Conservation (phyloP, 2,329 filamentous ascomycete genomes). For the Furcasterigmium furcatum region DNA sequence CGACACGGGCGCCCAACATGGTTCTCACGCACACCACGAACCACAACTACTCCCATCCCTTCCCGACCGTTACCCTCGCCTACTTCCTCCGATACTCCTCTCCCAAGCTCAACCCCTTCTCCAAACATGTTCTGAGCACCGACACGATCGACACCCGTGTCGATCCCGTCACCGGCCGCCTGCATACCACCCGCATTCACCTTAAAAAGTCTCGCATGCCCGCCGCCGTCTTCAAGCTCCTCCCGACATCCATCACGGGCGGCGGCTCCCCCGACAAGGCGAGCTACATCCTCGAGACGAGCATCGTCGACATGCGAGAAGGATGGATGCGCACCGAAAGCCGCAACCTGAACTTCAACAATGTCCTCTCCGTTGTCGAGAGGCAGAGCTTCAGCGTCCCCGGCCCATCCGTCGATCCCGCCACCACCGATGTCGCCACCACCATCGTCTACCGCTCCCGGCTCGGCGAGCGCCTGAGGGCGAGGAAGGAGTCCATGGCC, state of each 20-base stretch:
- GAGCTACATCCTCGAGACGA: constrained; percentile 77
- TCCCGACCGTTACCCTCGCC: constrained; percentile 81
- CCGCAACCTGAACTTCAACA: constrained; percentile 78
- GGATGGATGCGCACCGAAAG: constrained; percentile 83
- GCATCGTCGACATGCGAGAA: constrained; percentile 73
- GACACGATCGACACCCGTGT: constrained; percentile 75
- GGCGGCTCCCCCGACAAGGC: constrained; percentile 62
- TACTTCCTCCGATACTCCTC: constrained; percentile 85
- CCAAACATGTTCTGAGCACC: constrained; percentile 76
- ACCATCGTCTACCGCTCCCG: constrained; percentile 70
- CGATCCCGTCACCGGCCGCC: constrained; percentile 69
- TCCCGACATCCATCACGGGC: constrained; percentile 68
- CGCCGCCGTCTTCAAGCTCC: constrained; percentile 68
- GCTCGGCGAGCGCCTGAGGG: constrained; percentile 65
- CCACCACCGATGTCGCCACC: constrained; percentile 66
- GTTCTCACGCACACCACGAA: constrained; percentile 63
- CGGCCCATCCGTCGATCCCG: constrained; percentile 22
- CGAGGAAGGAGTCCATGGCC: constrained; percentile 42
- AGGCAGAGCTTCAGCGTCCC: constrained; percentile 63
- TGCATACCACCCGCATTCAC: constrained; percentile 77
- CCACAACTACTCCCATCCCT: constrained; percentile 76
- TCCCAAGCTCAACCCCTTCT: constrained; percentile 70
- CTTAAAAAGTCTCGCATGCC: constrained; percentile 80
- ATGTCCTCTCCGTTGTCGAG: constrained; percentile 76
- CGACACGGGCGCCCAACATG: constrained; percentile 37